These are phyloP conservation scores for Suillus sp. DNA, from an alignment of 768 basidiomycete species.

Conservation along the genomic window DNA sequence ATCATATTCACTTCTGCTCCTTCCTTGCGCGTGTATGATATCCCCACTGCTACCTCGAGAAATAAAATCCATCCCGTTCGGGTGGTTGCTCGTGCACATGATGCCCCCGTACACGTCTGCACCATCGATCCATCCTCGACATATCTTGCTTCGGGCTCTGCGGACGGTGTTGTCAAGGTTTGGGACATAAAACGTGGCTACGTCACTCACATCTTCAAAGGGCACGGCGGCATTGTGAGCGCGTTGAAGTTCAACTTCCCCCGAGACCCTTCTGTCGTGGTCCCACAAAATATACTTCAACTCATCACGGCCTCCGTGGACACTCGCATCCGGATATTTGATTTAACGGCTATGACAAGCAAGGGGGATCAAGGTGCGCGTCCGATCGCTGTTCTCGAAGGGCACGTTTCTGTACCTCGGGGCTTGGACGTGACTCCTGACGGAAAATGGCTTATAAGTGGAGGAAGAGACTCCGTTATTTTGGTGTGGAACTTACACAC, in stretches of 20 bases:
- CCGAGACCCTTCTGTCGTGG: slow-evolving; percentile 53
- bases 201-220: slow-evolving; percentile 92
- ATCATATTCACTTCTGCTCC: slow-evolving; percentile 81
- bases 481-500: slow-evolving; percentile 82
- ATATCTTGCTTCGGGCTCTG: slow-evolving; percentile 92
- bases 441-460: slow-evolving; percentile 88
- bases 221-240: slow-evolving; percentile 96
- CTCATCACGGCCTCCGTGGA: slow-evolving; percentile 92
- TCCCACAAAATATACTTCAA: slow-evolving; percentile 60
- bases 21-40: slow-evolving; percentile 80
- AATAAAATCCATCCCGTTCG: slow-evolving; percentile 69
- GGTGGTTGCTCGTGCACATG: slow-evolving; percentile 82
- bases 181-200: slow-evolving; percentile 90
- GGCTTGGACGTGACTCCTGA: slow-evolving; percentile 84
- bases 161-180: slow-evolving; percentile 96
- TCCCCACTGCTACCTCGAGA: slow-evolving; percentile 54
- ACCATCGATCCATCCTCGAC: slow-evolving; percentile 82
- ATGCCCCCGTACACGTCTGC: slow-evolving; percentile 92
- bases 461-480: slow-evolving; percentile 91
- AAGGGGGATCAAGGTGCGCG: slow-evolving; percentile 57
- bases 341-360: slow-evolving; percentile 68
- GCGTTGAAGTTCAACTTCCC: slow-evolving; percentile 86
- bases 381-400: slow-evolving; percentile 84
- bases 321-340: slow-evolving; percentile 89
- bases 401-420: slow-evolving; percentile 92